Conservation (phyloP, 2,329 filamentous ascomycete species). For the Sporothrix pseudoabietina region DNA sequence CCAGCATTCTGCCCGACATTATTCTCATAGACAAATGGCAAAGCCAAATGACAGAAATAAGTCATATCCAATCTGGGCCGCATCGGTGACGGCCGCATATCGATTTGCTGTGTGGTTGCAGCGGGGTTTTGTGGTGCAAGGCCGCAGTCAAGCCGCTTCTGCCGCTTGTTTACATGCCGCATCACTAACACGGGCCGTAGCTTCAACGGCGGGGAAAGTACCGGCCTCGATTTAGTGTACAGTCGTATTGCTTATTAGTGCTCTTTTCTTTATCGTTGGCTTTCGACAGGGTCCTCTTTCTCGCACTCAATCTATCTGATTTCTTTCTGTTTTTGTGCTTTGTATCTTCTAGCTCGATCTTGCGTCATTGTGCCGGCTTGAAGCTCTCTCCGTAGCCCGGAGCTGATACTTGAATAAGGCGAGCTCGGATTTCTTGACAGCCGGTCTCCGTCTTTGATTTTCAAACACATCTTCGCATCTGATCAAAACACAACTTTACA, state of each 20-base stretch:
- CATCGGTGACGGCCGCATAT: not conserved
- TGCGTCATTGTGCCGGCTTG: not conserved
- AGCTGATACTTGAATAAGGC: not conserved
- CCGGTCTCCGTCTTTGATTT: not conserved
- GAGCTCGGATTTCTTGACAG: not conserved
- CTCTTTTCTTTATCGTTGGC: not conserved
- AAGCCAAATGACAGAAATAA: not conserved
- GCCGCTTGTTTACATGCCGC: conserved; percentile 20
- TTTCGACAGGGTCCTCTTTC: not conserved
- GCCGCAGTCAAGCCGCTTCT: conserved; percentile 17
- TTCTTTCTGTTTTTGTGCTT: not conserved
- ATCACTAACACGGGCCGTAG: conserved; percentile 1
- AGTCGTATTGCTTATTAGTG: not conserved
- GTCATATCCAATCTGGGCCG: not conserved
- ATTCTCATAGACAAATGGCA: not conserved
- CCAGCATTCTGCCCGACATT: not conserved
- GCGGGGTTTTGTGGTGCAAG: not conserved
- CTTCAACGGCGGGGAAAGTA: not conserved
- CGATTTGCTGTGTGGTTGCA: not conserved
- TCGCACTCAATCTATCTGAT: not conserved
- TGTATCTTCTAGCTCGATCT: not conserved
- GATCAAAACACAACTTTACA: not conserved
- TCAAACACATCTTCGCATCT: not conserved
- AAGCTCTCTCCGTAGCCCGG: not conserved
- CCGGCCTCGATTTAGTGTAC: not conserved